Base-by-base conservation (phyloP, 148 eudicot genomes). In the Rhododendron kiyosumense region DNA sequence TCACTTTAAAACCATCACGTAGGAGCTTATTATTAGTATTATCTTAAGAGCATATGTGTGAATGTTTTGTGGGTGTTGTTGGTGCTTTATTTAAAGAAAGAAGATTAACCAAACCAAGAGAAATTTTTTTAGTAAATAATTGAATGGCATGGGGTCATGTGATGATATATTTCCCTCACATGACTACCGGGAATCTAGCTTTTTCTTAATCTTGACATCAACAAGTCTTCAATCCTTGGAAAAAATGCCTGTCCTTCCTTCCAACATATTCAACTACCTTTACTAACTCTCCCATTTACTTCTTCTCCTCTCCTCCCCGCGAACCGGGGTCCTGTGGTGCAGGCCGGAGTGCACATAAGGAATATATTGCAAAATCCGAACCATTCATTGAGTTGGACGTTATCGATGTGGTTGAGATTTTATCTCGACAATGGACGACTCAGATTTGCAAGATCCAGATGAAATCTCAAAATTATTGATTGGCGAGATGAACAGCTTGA, bases 161-260 rank as follows among this genome's bases (percentile, higher is more conserved):
- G 87, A 87, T 77, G 71, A 61, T 52, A 88, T 88, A 28, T 85
- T 32, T 28, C 45, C 48, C 57, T 48, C 89, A 88, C 86, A 28
- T 85, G 90, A 85, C 63, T 51, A 84, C 86, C 86, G 86, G 81
- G 90, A 82, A 88, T 88, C 88, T 85, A 85, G 90, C 57, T 65
- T 63, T 11, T 63, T 36, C 67, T 82, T 65, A 83, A n/a, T 43
- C 38, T 63, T 83, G 85, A 65, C 20, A 82, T 59, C 73, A 57
- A 54, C 61, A 32, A 59, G 73, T 82, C 84, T 52, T 52, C 59
- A 5, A 73, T 73, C 41, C 77, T 73, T 30, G 10, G 52, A 28
- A 80, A 52, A 48, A 69, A 69, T 69, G 38, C 75, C 75, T 69
- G 75, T 69, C 75, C 75, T 69, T 51, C n/a, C 67, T 81, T 49